Conservation (phyloP, 2,329 filamentous ascomycete genomes). For the Chrysoporthe deuterocubensis region DNA sequence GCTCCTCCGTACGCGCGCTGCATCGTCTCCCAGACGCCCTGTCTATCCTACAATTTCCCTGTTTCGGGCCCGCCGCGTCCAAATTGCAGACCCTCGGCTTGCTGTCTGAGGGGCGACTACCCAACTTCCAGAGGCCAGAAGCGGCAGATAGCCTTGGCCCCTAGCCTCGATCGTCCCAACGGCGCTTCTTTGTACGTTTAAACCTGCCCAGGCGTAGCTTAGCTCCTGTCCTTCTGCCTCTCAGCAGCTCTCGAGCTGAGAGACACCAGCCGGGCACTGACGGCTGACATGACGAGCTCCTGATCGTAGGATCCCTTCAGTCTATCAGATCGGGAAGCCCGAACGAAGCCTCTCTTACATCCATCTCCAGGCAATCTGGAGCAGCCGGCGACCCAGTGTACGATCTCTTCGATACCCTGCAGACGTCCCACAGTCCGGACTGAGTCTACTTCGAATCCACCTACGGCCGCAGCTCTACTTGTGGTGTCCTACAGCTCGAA, state of each 20-base stretch:
- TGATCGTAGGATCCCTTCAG: constrained; percentile 4
- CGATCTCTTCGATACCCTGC: not conserved
- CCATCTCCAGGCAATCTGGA: not conserved
- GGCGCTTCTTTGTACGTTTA: constrained; percentile 26
- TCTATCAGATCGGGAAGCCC: constrained; percentile 7
- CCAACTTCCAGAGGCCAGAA: constrained; percentile 2
- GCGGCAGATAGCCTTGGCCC: constrained; percentile 16
- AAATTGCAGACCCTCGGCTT: not conserved
- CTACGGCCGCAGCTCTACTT: constrained; percentile 11
- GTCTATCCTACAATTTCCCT: not conserved
- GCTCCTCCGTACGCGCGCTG: not conserved
- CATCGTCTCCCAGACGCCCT: not conserved
- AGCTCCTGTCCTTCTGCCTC: constrained; percentile 15
- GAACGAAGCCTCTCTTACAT: not conserved
- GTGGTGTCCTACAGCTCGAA: not conserved
- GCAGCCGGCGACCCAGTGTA: constrained; percentile 9
- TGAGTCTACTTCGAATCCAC: constrained; percentile 7
- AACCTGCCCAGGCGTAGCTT: constrained; percentile 20
- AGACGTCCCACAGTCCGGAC: constrained; percentile 17
- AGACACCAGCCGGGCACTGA: constrained; percentile 14
- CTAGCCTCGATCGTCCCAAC: constrained; percentile 19
- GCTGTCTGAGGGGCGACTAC: not conserved
- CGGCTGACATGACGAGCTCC: constrained; percentile 20
- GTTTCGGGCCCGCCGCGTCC: no score
- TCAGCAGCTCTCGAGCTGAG: constrained; percentile 7